Percentiles rank a stretch among this genome's conserved stretches.
phyloP scores from a whole-genome alignment of 2,329 filamentous ascomycete species.

The Biscogniauxia marginata region DNA sequence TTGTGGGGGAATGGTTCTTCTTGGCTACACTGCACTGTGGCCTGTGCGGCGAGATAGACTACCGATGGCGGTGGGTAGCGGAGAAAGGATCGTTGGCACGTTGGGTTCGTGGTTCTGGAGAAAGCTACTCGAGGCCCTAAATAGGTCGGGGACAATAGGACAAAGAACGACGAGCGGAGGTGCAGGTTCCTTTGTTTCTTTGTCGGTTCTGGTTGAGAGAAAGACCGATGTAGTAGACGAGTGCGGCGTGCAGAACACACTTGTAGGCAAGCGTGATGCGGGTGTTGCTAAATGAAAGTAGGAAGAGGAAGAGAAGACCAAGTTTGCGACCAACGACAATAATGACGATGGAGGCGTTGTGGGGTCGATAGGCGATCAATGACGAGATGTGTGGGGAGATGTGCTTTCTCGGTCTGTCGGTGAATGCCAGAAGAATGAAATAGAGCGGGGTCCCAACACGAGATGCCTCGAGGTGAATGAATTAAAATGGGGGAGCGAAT shows the following conservation, averaged over 20 bases:
- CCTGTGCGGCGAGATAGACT: conserved; percentile 30
- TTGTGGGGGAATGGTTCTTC: conserved; percentile 23
- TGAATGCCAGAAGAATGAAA: not conserved
- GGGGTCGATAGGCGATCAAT: not conserved
- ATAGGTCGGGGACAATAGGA: conserved; percentile 22
- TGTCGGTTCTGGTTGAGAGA: conserved; percentile 18
- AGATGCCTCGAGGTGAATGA: too few species aligned
- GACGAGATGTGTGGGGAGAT: not conserved
- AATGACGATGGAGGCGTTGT: not conserved
- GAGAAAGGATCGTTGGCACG: conserved; percentile 9
- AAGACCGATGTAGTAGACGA: conserved; percentile 14
- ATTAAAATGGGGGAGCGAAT: conserved; percentile 3
- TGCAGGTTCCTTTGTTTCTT: conserved; percentile 17
- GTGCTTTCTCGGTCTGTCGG: not conserved
- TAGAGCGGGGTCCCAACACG: conserved; percentile 11
- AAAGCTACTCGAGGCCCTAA: conserved; percentile 23
- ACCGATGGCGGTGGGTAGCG: conserved; percentile 9
- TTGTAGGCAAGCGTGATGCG: conserved; percentile 9
- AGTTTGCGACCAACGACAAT: not conserved
- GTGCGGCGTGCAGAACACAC: conserved; percentile 10
- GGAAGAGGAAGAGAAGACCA: conserved; percentile 4
- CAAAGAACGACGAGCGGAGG: conserved; percentile 21
- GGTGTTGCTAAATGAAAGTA: conserved; percentile 18
- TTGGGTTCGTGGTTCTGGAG: conserved; percentile 12
- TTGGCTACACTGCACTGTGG: conserved; percentile 35